These are phyloP conservation scores for Leccinum disarticulatum DNA, from an alignment of 768 basidiomycete genomes.

Conservation along the genomic window DNA sequence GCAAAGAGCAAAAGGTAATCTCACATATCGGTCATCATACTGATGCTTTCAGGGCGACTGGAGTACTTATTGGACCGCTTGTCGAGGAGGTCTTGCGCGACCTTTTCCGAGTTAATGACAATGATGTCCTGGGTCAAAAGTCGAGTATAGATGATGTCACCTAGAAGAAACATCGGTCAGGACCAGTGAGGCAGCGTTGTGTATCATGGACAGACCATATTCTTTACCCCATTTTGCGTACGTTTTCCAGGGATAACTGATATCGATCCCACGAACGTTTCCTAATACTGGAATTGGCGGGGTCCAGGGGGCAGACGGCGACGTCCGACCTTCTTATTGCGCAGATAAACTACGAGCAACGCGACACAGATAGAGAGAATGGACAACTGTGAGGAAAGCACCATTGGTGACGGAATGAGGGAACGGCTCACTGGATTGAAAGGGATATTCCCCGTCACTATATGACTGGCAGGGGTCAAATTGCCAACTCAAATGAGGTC, in stretches of 20 bases:
- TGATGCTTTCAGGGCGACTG: conserved; percentile 19
- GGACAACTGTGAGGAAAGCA: conserved; percentile 4
- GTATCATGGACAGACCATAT: conserved; percentile 17
- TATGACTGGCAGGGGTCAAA: neutral
- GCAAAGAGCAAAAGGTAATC: neutral
- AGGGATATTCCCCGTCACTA: neutral
- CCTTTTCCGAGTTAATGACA: conserved; percentile 26
- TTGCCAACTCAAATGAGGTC: neutral
- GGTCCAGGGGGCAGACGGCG: conserved; percentile 25
- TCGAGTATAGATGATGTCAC: conserved; percentile 24
- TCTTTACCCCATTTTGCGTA: conserved; percentile 21
- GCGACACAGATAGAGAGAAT: conserved; percentile 10
- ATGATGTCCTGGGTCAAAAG: conserved; percentile 25
- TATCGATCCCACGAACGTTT: conserved; percentile 21
- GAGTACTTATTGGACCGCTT: conserved; percentile 25
- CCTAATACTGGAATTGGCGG: conserved; percentile 20
- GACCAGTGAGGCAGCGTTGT: neutral
- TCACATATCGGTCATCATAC: conserved; percentile 22
- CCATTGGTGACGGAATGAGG: neutral
- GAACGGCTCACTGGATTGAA: neutral
- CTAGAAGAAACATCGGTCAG: conserved; percentile 8
- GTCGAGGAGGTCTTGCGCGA: conserved; percentile 26
- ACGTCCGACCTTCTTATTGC: conserved; percentile 7
- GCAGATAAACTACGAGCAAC: conserved; percentile 10
- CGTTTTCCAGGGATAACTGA: conserved; percentile 25